These are phyloP conservation scores for Aspergillus sp. DNA, from an alignment of 2,329 filamentous ascomycete genomes.

Conservation along the genomic window DNA sequence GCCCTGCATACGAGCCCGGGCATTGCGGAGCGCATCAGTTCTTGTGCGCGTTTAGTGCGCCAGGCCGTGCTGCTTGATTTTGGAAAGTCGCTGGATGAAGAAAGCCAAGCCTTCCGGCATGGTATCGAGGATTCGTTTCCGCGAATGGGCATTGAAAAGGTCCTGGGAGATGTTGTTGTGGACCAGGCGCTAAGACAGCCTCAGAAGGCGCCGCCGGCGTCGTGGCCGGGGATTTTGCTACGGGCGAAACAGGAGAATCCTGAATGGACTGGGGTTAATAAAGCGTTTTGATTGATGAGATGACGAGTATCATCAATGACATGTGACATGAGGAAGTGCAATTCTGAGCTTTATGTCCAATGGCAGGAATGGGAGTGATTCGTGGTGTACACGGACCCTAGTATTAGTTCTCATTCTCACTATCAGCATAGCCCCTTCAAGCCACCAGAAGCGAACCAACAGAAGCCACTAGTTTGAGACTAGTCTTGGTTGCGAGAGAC, in stretches of 20 bases:
- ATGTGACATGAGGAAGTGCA: not conserved
- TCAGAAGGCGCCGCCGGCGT: constrained; percentile 40
- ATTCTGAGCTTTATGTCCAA: not conserved
- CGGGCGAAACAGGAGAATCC: constrained; percentile 23
- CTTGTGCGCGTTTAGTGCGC: constrained; percentile 38
- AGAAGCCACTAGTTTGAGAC: no score
- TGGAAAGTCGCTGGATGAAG: constrained; percentile 18
- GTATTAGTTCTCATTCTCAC: no score
- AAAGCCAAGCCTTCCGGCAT: constrained; percentile 15
- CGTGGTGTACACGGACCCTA: not conserved
- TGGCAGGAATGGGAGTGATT: not conserved
- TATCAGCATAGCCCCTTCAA: not conserved
- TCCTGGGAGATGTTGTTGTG: constrained; percentile 44
- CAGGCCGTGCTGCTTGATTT: constrained; percentile 43
- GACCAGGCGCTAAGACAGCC: constrained; percentile 36
- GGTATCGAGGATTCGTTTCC: constrained; percentile 25
- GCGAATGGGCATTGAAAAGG: constrained; percentile 43
- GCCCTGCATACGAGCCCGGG: constrained; percentile 45
- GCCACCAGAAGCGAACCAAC: no score
- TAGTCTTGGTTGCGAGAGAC: no score
- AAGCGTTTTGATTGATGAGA: constrained; percentile 23
- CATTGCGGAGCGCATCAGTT: constrained; percentile 45
- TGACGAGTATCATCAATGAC: no score
- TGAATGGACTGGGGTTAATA: constrained; percentile 23
- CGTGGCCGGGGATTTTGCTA: constrained; percentile 34